Conservation (phyloP, 2,329 filamentous ascomycete genomes). For the Colletotrichum lentis region DNA sequence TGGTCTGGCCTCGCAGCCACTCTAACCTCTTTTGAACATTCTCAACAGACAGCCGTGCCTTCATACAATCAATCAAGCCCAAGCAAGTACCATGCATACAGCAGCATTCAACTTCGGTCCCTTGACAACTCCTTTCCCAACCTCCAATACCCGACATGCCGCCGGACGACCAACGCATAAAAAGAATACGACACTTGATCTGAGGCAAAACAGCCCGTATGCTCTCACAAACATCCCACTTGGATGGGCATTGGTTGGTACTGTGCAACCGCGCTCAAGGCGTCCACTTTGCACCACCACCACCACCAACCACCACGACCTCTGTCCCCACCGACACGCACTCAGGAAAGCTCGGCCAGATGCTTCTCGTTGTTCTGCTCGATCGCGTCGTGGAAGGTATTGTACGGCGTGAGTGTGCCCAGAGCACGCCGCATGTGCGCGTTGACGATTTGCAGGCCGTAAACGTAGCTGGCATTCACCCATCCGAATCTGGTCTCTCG, state of each 20-base stretch:
- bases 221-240: too few species aligned
- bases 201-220: too few species aligned
- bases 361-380: slow-evolving; percentile 63
- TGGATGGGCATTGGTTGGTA: too few species aligned
- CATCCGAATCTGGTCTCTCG: slow-evolving; percentile 79
- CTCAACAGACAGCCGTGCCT: slow-evolving; percentile 18
- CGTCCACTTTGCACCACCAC: background rate
- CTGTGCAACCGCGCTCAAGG: too few species aligned
- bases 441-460: slow-evolving; percentile 86
- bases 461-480: slow-evolving; percentile 98
- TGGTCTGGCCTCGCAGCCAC: slow-evolving; percentile 34
- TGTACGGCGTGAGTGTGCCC: slow-evolving; percentile 86
- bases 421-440: slow-evolving; percentile 89
- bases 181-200: background rate
- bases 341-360: slow-evolving; percentile 54
- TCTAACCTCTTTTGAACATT: slow-evolving; percentile 34
- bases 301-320: background rate
- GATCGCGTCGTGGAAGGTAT: slow-evolving; percentile 78
- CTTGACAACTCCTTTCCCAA: slow-evolving; percentile 22
- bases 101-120: slow-evolving; percentile 4
- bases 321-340: background rate
- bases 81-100: slow-evolving; percentile 9
- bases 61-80: slow-evolving; percentile 4
- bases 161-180: slow-evolving; percentile 19
- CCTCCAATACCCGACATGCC: slow-evolving; percentile 10